A percentile compares a stretch with the other conserved stretches of the same genome.
Conservation (phyloP, 345 rosid species). For the Aquilaria yunnanensis region DNA sequence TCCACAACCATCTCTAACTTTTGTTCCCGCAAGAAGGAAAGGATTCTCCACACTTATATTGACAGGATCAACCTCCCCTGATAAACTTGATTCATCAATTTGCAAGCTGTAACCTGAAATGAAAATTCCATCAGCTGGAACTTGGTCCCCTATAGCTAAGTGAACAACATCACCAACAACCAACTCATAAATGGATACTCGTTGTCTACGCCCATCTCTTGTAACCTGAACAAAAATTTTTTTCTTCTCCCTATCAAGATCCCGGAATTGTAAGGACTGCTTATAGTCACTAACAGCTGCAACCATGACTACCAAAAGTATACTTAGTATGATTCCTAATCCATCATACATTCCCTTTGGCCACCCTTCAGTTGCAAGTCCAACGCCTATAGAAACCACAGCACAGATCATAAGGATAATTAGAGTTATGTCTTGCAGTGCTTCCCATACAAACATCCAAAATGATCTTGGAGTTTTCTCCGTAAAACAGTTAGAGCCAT, state of each 20-base stretch:
- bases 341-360: conserved; percentile 49
- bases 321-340: conserved; percentile 41
- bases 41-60: conserved; percentile 28
- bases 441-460: conserved; percentile 51
- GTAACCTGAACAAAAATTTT: conserved; percentile 36
- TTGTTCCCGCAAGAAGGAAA: conserved; percentile 49
- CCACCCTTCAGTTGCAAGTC: conserved; percentile 50
- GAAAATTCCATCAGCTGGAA: conserved; percentile 49
- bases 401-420: conserved; percentile 45
- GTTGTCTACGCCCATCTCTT: conserved; percentile 36
- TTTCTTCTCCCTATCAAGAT: conserved; percentile 47
- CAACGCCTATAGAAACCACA: conserved; percentile 40
- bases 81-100: conserved; percentile 46
- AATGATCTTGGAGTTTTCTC: conserved; percentile 43
- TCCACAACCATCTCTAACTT: conserved; percentile 39
- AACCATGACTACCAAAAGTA: conserved; percentile 41
- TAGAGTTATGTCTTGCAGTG: conserved; percentile 45
- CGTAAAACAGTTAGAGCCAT: conserved; percentile 35
- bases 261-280: conserved; percentile 51
- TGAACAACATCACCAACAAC: conserved; percentile 52
- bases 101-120: conserved; percentile 37
- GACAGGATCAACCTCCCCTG: conserved; percentile 57
- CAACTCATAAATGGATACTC: conserved; percentile 42
- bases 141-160: conserved; percentile 37
- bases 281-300: conserved; percentile 48